These are phyloP conservation scores for Fragaria ananassa DNA, from an alignment of 306 rosid genomes.

Conservation along the genomic window DNA sequence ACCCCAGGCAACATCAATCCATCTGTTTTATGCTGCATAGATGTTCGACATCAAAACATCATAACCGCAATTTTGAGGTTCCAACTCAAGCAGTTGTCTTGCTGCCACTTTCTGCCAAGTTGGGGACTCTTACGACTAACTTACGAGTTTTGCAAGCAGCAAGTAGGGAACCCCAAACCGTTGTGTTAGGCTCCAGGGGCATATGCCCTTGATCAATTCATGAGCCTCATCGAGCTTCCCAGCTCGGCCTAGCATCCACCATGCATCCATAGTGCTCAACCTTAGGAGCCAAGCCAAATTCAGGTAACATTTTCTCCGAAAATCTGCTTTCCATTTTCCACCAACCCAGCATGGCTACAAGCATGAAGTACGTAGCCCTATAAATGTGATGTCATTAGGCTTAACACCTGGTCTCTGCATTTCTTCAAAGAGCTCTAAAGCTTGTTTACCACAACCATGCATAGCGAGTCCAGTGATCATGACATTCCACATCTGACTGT, in stretches of 20 bases:
- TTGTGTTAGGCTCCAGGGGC: constrained; percentile 55
- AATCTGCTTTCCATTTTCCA: constrained; percentile 43
- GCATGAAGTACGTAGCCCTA: constrained; percentile 46
- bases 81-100: constrained; percentile 48
- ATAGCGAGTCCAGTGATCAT: constrained; percentile 66
- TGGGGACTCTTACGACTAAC: constrained; percentile 19
- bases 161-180: constrained; percentile 56
- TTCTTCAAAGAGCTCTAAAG: constrained; percentile 45
- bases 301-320: constrained; percentile 44
- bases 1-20: constrained; percentile 48
- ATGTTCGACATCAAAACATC: constrained; percentile 61
- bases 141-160: constrained; percentile 56
- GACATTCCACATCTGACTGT: constrained; percentile 55
- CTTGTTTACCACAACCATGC: constrained; percentile 55
- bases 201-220: constrained; percentile 37
- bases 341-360: constrained; percentile 65
- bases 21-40: constrained; percentile 56
- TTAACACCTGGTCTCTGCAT: constrained; percentile 38
- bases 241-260: constrained; percentile 66
- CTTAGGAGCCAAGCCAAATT: constrained; percentile 45
- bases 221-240: constrained; percentile 48
- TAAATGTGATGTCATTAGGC: constrained; percentile 50
- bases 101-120: constrained; percentile 56
- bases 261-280: constrained; percentile 64
- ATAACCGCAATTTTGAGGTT: constrained; percentile 48